Percentiles rank a stretch among this genome's conserved stretches.
Conservation (phyloP, 2,329 filamentous ascomycete species). For the Albophoma yamanashiensis region DNA sequence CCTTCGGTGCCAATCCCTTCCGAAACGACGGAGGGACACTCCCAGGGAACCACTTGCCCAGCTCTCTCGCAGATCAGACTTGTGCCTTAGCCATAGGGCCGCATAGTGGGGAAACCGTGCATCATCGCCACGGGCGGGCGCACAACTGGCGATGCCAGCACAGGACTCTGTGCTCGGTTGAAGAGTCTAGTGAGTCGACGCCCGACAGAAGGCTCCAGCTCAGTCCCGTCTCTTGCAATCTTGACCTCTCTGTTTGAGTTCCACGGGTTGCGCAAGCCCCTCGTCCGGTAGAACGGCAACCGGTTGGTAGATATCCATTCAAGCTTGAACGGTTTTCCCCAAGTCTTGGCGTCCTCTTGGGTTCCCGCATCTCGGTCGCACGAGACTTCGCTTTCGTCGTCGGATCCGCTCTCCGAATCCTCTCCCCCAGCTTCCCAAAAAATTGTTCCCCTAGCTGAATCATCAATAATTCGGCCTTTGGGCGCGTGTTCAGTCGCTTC, state of each 20-base stretch:
- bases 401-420: slow-evolving; percentile 33
- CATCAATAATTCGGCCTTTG: slow-evolving; percentile 79
- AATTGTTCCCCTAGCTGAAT: slow-evolving; percentile 86
- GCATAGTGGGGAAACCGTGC: slow-evolving; percentile 26
- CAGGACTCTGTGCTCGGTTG: slow-evolving; percentile 40
- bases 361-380: slow-evolving; percentile 29
- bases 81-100: slow-evolving; percentile 19
- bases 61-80: not conserved
- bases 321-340: slow-evolving; percentile 85
- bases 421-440: slow-evolving; percentile 82
- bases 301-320: slow-evolving; percentile 80
- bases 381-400: slow-evolving; percentile 28
- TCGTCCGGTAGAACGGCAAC: slow-evolving; percentile 79
- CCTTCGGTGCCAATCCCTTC: not conserved
- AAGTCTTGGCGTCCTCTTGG: slow-evolving; percentile 50
- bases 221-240: slow-evolving; percentile 88
- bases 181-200: slow-evolving; percentile 71
- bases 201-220: slow-evolving; percentile 76
- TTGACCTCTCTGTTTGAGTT: slow-evolving; percentile 94
- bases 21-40: not conserved
- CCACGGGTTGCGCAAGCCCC: slow-evolving; percentile 84
- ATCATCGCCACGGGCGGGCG: slow-evolving; percentile 22
- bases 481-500: slow-evolving; percentile 69
- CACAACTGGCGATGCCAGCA: slow-evolving; percentile 15
- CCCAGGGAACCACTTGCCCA: not conserved